A percentile compares a stretch with the other conserved stretches of the same genome.
Conservation (phyloP, 495 filamentous ascomycete genomes). For the Lasiosphaeriaceae sp. region DNA sequence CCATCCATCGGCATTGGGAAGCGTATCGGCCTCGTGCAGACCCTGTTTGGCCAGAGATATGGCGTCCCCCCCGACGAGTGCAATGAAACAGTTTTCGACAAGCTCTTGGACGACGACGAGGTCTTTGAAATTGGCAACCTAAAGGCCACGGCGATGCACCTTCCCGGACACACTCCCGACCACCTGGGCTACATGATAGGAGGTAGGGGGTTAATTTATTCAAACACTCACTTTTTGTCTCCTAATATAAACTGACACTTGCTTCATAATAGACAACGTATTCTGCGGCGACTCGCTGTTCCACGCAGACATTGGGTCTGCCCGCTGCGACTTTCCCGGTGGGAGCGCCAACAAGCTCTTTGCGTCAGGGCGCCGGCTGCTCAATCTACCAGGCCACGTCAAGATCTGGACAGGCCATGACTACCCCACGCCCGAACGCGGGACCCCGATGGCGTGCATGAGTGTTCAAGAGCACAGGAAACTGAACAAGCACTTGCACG, state of each 20-base stretch:
- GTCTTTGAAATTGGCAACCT: slow-evolving; percentile 46
- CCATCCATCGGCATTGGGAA: slow-evolving; percentile 51
- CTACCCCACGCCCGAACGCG: slow-evolving; percentile 34
- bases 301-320: slow-evolving; percentile 54
- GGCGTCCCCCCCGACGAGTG: slow-evolving; percentile 37
- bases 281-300: slow-evolving; percentile 61
- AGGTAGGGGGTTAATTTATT: no score
- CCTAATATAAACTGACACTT: not conserved
- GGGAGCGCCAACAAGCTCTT: slow-evolving; percentile 45
- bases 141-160: slow-evolving; percentile 44
- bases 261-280: slow-evolving; percentile 43
- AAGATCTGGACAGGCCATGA: slow-evolving; percentile 53
- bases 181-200: slow-evolving; percentile 58
- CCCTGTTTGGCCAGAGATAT: slow-evolving; percentile 45
- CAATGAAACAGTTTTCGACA: slow-evolving; percentile 43
- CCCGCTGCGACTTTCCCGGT: slow-evolving; percentile 58
- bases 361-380: slow-evolving; percentile 40
- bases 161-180: slow-evolving; percentile 61
- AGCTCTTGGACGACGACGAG: slow-evolving; percentile 51
- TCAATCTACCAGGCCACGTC: slow-evolving; percentile 42
- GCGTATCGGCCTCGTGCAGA: slow-evolving; percentile 52
- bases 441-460: slow-evolving; percentile 36
- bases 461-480: slow-evolving; percentile 47
- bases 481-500: slow-evolving; percentile 50
- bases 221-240: not conserved